phyloP scores from a whole-genome alignment of 2,329 filamentous ascomycete genomes.

The Salinomyces thailandicus region DNA sequence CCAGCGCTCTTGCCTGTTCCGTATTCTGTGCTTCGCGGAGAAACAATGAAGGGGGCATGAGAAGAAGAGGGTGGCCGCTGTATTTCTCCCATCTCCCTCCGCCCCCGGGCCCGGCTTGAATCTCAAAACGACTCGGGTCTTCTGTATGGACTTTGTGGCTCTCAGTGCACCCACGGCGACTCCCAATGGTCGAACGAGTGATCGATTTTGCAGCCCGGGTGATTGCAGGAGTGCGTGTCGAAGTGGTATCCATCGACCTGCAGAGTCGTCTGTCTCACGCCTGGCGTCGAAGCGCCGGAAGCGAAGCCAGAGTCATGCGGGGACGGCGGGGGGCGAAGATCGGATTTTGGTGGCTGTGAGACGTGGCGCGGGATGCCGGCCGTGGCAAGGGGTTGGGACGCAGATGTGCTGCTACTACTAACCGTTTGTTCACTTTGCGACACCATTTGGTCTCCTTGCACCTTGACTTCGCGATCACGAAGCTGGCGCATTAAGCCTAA shows the following conservation, averaged over 20 bases:
- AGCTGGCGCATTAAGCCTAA: constrained; percentile 66
- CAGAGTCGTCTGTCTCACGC: neutral
- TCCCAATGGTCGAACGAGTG: constrained; percentile 27
- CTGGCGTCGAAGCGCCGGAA: constrained; percentile 11
- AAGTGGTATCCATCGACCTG: constrained; percentile 8
- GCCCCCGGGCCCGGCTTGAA: too few relatives aligned
- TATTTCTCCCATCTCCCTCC: too few relatives aligned
- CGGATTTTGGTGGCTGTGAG: constrained; percentile 7
- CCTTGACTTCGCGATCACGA: constrained; percentile 58
- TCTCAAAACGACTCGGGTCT: too few relatives aligned
- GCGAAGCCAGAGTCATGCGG: constrained; percentile 12
- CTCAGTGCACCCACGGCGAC: constrained; percentile 11
- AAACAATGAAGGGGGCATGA: too few relatives aligned
- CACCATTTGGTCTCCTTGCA: constrained; percentile 60
- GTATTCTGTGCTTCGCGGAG: too few relatives aligned
- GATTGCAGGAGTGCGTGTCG: constrained; percentile 10
- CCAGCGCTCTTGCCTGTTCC: too few relatives aligned
- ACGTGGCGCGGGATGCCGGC: constrained; percentile 2
- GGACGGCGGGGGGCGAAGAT: constrained; percentile 1
- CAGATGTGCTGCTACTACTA: constrained; percentile 15
- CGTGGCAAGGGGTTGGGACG: neutral
- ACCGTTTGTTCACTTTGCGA: constrained; percentile 38
- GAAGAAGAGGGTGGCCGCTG: too few relatives aligned
- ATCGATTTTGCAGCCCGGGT: constrained; percentile 11
- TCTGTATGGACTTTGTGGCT: neutral